These are phyloP conservation scores for Gaeumannomyces sp. DNA, from an alignment of 2,329 filamentous ascomycete species.

Conservation along the genomic window DNA sequence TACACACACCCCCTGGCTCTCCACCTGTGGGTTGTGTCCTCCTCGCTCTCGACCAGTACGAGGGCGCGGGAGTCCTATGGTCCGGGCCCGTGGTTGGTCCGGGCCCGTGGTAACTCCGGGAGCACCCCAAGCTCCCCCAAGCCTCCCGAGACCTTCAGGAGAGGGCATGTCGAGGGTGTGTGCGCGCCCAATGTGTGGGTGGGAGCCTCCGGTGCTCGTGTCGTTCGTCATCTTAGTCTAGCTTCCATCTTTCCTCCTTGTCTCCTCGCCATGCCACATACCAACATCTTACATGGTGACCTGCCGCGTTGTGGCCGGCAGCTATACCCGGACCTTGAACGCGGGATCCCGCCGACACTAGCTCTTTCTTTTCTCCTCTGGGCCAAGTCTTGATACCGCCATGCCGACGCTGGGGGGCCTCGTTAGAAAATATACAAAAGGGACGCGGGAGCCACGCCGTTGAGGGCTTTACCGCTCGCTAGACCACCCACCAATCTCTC, in stretches of 20 bases:
- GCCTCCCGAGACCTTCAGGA: neutral
- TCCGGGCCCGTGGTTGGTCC: neutral
- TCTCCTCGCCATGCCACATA: constrained; percentile 10
- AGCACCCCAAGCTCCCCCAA: neutral
- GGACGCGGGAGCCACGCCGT: constrained; percentile 14
- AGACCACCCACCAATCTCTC: constrained; percentile 12
- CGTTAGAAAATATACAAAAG: constrained; percentile 23
- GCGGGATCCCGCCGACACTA: neutral
- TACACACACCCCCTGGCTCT: neutral
- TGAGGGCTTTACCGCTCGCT: neutral
- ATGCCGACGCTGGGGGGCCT: neutral
- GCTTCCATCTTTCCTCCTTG: constrained; percentile 13
- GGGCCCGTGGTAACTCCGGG: neutral
- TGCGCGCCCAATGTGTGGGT: neutral
- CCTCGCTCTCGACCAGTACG: neutral
- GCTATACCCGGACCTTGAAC: neutral
- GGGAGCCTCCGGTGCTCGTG: neutral
- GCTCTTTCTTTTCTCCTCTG: neutral
- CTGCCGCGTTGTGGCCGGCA: neutral
- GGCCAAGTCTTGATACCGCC: neutral
- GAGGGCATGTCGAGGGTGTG: neutral
- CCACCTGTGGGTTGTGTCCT: neutral
- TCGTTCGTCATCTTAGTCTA: constrained; percentile 1
- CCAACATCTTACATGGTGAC: neutral
- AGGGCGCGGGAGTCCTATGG: neutral